Conservation (phyloP, 305 asterid genomes). For the Solanum hybrid region DNA sequence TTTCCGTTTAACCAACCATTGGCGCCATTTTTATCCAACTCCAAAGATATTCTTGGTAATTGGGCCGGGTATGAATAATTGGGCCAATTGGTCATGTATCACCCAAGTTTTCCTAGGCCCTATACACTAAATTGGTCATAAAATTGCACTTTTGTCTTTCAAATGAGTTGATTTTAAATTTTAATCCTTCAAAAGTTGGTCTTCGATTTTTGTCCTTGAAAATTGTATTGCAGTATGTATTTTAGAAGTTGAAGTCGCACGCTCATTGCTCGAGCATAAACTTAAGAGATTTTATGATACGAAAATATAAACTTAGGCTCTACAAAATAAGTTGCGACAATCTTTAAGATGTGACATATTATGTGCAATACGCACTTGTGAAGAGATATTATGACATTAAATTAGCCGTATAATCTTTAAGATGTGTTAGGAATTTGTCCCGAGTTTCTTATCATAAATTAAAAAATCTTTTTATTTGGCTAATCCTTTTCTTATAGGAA, state of each 20-base stretch:
- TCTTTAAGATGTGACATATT: not conserved
- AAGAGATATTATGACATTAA: not conserved
- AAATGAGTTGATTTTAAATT: not conserved
- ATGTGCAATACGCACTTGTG: not conserved
- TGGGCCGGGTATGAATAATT: not conserved
- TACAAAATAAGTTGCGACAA: not conserved
- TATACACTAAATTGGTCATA: not conserved
- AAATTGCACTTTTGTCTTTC: not conserved
- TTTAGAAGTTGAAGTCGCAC: not conserved
- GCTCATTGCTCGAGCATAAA: rapidly evolving
- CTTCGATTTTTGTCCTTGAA: no score
- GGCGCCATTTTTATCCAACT: not conserved
- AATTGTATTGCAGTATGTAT: not conserved
- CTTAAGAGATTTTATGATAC: not conserved
- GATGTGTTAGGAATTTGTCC: no score
- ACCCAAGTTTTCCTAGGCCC: not conserved
- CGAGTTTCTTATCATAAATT: no score
- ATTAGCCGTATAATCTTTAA: no score
- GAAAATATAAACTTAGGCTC: not conserved
- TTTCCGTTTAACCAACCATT: not conserved
- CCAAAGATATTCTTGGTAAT: not conserved
- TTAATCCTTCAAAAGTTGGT: not conserved
- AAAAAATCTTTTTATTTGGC: no score
- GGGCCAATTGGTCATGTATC: not conserved
- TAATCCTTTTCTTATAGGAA: no score